phyloP scores from a whole-genome alignment of 768 basidiomycete species.

The Pleurotus tuber-regium region DNA sequence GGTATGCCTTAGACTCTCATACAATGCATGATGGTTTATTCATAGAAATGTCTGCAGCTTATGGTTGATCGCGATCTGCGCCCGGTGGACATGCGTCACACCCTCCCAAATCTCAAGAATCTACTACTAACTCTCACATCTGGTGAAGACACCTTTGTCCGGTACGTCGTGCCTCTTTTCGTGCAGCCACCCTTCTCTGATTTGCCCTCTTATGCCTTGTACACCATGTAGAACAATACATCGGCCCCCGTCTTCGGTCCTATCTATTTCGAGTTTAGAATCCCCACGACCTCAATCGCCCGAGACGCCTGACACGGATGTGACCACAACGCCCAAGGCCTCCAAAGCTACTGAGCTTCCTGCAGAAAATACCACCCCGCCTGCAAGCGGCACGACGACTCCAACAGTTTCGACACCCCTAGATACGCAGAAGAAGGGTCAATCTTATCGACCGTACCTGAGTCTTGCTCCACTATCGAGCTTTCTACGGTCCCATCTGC shows the following conservation, averaged over 20 bases:
- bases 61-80: conserved; percentile 89
- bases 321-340: conserved; percentile 34
- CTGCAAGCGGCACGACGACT: conserved; percentile 56
- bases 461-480: conserved; percentile 63
- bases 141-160: conserved; percentile 49
- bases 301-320: conserved; percentile 17
- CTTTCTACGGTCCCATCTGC: conserved; percentile 12
- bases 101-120: conserved; percentile 95
- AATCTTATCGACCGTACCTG: conserved; percentile 40
- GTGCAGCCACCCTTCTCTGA: too few relatives aligned
- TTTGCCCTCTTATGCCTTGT: too few relatives aligned
- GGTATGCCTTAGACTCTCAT: conserved; percentile 49
- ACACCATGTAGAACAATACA: not conserved
- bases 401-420: conserved; percentile 41
- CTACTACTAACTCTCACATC: conserved; percentile 82
- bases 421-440: conserved; percentile 28
- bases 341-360: conserved; percentile 21
- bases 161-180: too few relatives aligned
- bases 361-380: conserved; percentile 37
- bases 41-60: conserved; percentile 57
- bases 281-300: conserved; percentile 24
- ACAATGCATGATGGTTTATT: too few relatives aligned
- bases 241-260: conserved; percentile 3
- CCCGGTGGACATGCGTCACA: conserved; percentile 92
- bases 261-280: conserved; percentile 9